Evolutionary conservation across 345 rosid genomes (phyloP).

Genomic region (Camelina hispida): DNA sequence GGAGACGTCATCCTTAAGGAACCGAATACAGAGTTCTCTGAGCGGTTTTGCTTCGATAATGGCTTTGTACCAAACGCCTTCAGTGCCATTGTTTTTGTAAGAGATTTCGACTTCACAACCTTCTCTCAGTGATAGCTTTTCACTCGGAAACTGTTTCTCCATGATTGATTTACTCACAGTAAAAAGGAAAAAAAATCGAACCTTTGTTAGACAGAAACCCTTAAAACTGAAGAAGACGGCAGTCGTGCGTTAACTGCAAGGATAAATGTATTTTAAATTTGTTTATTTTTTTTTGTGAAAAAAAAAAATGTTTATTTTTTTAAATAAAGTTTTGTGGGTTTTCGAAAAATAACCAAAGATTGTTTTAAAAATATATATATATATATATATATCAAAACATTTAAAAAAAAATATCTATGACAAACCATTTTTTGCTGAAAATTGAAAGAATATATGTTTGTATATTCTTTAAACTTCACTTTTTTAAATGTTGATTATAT

Average conservation of each 20-base stretch:
- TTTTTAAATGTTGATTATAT: neutral
- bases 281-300: too few relatives aligned
- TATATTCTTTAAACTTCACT: neutral
- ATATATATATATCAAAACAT: too few relatives aligned
- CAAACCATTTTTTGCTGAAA: too few relatives aligned
- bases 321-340: neutral
- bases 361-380: too few relatives aligned
- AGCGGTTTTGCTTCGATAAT: neutral
- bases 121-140: neutral
- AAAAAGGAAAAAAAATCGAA: neutral
- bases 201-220: neutral
- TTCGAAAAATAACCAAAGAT: neutral
- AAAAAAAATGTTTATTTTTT: too few relatives aligned
- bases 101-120: neutral
- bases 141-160: neutral
- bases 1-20: neutral
- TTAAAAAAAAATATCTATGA: too few relatives aligned
- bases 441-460: neutral
- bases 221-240: neutral
- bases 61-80: neutral
- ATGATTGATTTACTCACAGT: neutral
- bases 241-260: neutral
- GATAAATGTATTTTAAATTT: neutral
- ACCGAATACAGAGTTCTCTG: neutral
- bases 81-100: neutral